phyloP scores from a whole-genome alignment of 208 protist genomes.

The Acanthamoeba polyphaga region DNA sequence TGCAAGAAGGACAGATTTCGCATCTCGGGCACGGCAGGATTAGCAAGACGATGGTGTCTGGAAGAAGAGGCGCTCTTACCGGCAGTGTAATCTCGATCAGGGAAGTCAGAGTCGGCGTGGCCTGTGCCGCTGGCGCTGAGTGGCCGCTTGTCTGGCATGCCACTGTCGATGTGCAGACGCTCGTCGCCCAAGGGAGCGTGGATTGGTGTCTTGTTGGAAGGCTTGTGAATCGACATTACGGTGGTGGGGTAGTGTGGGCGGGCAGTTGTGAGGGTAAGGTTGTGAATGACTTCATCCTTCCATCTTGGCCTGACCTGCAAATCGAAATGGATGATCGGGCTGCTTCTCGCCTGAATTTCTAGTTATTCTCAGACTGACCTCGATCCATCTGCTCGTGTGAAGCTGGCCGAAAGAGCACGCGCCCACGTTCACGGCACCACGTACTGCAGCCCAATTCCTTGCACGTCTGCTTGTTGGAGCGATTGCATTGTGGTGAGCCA shows the following conservation, averaged over 20 bases:
- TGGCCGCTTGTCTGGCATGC: neutral
- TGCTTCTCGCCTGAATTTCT: neutral
- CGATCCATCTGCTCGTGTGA: too few relatives aligned
- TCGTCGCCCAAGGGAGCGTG: neutral
- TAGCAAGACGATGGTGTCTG: neutral
- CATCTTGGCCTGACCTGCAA: neutral
- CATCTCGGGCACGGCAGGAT: neutral
- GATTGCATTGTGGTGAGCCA: too few relatives aligned
- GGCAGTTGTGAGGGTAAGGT: neutral
- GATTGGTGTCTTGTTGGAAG: neutral
- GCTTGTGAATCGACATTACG: neutral
- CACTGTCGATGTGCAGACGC: slow-evolving; percentile 4
- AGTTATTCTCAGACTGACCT: too few relatives aligned
- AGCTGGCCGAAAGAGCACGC: too few relatives aligned
- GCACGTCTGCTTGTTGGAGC: too few relatives aligned
- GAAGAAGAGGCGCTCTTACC: neutral
- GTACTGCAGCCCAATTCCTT: too few relatives aligned
- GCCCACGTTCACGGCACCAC: too few relatives aligned
- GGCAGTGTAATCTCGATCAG: neutral
- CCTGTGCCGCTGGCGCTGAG: neutral
- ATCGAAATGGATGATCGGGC: neutral
- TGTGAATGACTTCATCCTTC: neutral
- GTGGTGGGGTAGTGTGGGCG: neutral
- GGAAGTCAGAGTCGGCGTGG: neutral
- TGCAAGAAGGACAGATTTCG: neutral